Percentiles rank a stretch among this genome's conserved stretches.
These are phyloP conservation scores for Sisymbrium irio DNA, from an alignment of 345 rosid species.

Conservation along the genomic window DNA sequence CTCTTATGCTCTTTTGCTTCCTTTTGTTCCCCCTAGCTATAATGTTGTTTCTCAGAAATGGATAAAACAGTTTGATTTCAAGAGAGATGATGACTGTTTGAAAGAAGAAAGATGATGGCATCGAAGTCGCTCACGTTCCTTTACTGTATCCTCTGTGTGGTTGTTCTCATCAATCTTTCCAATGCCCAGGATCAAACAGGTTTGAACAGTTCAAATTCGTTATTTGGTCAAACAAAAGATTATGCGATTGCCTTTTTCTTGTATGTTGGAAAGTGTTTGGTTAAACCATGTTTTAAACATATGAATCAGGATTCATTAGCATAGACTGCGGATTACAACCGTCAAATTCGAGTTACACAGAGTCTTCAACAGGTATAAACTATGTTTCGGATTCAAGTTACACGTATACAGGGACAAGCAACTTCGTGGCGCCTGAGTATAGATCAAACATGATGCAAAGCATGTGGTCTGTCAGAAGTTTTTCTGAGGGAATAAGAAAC, in stretches of 20 bases:
- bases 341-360: constrained; percentile 31
- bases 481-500: constrained; percentile 42
- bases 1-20: constrained; percentile 1
- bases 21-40: not conserved
- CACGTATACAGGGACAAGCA: constrained; percentile 30
- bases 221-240: constrained; percentile 15
- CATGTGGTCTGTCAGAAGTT: constrained; percentile 41
- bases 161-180: constrained; percentile 17
- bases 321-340: constrained; percentile 45
- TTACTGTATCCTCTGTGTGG: not conserved
- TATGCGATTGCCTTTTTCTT: not conserved
- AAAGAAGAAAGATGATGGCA: constrained; percentile 12
- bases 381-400: constrained; percentile 40
- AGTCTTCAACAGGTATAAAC: constrained; percentile 26
- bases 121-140: constrained; percentile 6
- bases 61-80: constrained; percentile 12
- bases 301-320: constrained; percentile 46
- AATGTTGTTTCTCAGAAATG: constrained; percentile 9
- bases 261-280: not conserved
- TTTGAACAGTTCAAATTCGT: not conserved
- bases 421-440: constrained; percentile 24
- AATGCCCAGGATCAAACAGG: constrained; percentile 41
- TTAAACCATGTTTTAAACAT: not conserved
- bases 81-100: constrained; percentile 13
- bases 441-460: constrained; percentile 23